phyloP scores from a whole-genome alignment of 2,329 filamentous ascomycete species.

The Alternaria angustiovoidea region DNA sequence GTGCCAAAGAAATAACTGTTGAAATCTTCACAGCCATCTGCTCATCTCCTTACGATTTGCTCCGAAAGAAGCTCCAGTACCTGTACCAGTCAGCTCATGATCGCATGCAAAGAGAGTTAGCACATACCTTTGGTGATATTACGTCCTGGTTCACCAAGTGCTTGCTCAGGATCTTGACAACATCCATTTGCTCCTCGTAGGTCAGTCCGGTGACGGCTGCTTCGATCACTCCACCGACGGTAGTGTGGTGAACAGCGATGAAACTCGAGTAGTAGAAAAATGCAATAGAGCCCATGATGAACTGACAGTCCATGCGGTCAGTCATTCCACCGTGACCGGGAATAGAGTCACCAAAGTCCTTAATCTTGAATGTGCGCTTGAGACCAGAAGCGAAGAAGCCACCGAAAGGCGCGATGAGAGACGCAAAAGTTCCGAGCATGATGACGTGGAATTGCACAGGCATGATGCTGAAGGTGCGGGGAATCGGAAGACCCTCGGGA shows the following conservation, averaged over 20 bases:
- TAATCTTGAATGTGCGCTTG: slow-evolving; percentile 99
- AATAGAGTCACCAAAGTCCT: slow-evolving; percentile 98
- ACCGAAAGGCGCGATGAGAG: slow-evolving; percentile 94
- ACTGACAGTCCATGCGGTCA: slow-evolving; percentile 99
- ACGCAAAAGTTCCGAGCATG: slow-evolving; percentile 90
- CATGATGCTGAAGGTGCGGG: slow-evolving; percentile 76
- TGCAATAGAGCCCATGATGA: slow-evolving; percentile 99
- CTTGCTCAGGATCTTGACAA: slow-evolving; percentile 68
- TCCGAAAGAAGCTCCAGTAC: slow-evolving; percentile 37
- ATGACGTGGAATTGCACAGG: slow-evolving; percentile 96
- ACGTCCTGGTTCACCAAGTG: slow-evolving; percentile 70
- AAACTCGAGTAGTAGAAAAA: slow-evolving; percentile 99
- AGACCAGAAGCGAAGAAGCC: slow-evolving; percentile 98
- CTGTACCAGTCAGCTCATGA: slow-evolving; percentile 18
- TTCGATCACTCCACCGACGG: slow-evolving; percentile 87
- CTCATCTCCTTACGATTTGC: slow-evolving; percentile 35
- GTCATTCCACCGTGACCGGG: slow-evolving; percentile 98
- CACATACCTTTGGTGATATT: slow-evolving; percentile 61
- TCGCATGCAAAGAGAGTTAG: not conserved
- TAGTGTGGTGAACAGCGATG: slow-evolving; percentile 86
- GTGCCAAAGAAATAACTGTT: not conserved
- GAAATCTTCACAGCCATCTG: not conserved
- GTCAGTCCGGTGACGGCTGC: slow-evolving; percentile 88
- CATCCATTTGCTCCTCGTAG: slow-evolving; percentile 87
- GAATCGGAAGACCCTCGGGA: slow-evolving; percentile 60